Percentiles rank a stretch among this genome's conserved stretches.
These are phyloP conservation scores for Macrolepiota fuliginosa DNA, from an alignment of 768 basidiomycete genomes.

Conservation along the genomic window DNA sequence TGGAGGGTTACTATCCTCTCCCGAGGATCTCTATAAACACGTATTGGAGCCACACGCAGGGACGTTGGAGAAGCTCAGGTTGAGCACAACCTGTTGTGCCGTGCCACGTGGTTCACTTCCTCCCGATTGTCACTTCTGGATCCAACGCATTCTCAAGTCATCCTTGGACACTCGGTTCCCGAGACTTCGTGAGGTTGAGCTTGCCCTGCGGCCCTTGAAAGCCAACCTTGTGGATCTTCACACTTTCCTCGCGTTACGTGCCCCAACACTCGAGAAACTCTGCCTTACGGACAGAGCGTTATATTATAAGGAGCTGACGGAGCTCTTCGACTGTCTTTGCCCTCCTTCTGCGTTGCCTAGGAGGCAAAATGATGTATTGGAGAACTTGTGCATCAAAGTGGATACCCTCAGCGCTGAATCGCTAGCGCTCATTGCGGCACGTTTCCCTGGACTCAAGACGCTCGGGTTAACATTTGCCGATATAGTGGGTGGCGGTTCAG, in stretches of 20 bases:
- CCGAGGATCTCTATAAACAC: slow-evolving; percentile 30
- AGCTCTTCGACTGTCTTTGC: slow-evolving; percentile 24
- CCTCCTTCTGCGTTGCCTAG: background rate
- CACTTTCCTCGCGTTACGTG: slow-evolving; percentile 28
- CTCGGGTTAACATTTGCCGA: slow-evolving; percentile 12
- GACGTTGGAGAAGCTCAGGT: slow-evolving; percentile 33
- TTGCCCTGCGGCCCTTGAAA: slow-evolving; percentile 39
- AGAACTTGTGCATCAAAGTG: slow-evolving; percentile 10
- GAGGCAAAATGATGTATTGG: background rate
- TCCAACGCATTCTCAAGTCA: slow-evolving; percentile 34
- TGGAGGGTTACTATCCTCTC: slow-evolving; percentile 37
- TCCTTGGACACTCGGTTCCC: slow-evolving; percentile 26
- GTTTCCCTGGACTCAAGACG: slow-evolving; percentile 9
- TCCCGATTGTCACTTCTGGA: slow-evolving; percentile 36
- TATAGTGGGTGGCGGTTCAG: background rate
- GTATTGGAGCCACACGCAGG: slow-evolving; percentile 29
- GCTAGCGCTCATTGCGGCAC: slow-evolving; percentile 2
- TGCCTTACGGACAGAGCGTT: slow-evolving; percentile 37
- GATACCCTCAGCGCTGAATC: slow-evolving; percentile 3
- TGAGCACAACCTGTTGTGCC: slow-evolving; percentile 31
- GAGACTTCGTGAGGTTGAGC: slow-evolving; percentile 27
- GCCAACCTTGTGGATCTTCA: slow-evolving; percentile 27
- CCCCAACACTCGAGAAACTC: slow-evolving; percentile 28
- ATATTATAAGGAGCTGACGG: slow-evolving; percentile 25
- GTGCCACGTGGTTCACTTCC: slow-evolving; percentile 18